phyloP scores from a whole-genome alignment of 2,329 filamentous ascomycete species.

The Cercospora citrullina region DNA sequence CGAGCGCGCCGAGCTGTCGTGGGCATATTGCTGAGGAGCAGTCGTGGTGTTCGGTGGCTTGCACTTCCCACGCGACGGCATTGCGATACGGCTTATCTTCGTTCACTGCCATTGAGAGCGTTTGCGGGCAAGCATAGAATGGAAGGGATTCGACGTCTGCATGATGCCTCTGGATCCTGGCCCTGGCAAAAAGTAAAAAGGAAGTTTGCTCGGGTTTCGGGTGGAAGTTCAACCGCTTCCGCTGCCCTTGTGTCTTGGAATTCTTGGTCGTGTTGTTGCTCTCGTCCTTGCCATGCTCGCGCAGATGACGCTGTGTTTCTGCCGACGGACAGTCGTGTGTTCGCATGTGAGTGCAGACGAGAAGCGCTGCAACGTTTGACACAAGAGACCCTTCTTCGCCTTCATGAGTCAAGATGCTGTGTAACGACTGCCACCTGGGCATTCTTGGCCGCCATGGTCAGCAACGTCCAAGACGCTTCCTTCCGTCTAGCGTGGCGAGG shows the following conservation, averaged over 20 bases:
- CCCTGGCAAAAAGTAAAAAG: neutral
- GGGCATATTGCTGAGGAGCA: constrained; percentile 3
- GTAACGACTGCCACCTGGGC: neutral
- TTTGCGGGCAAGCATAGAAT: neutral
- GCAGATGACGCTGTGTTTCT: neutral
- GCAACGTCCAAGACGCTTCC: neutral
- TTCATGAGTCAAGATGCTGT: neutral
- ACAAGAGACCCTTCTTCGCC: neutral
- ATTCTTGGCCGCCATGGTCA: neutral
- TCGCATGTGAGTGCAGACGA: neutral
- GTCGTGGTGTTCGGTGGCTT: neutral
- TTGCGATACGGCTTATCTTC: neutral
- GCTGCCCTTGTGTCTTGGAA: neutral
- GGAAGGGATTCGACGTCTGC: neutral
- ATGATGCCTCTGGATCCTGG: neutral
- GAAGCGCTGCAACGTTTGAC: neutral
- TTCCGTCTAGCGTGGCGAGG: neutral
- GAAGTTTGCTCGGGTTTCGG: neutral
- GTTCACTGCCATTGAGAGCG: constrained; percentile 1
- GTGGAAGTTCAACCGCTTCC: neutral
- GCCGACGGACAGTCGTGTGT: neutral
- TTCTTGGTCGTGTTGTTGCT: neutral
- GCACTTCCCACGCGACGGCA: neutral
- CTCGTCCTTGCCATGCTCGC: neutral
- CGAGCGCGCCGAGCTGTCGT: constrained; percentile 35